Evolutionary conservation across 768 basidiomycete genomes (phyloP).

Genomic region (Tulasnella sp.): DNA sequence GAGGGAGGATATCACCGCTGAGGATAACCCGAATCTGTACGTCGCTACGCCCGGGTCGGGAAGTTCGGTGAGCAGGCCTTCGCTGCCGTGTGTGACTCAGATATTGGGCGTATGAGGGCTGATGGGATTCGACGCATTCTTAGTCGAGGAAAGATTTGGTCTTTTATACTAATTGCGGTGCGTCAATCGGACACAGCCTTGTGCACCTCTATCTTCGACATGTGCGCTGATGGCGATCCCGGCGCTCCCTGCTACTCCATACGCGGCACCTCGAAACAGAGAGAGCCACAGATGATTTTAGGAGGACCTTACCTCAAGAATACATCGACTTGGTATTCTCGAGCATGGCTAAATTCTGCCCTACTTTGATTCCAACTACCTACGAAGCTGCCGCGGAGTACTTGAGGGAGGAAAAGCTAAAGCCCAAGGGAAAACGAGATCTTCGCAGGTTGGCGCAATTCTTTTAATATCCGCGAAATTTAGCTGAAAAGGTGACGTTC

Average conservation of each 20-base stretch:
- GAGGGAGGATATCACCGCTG: background rate
- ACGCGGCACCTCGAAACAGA: background rate
- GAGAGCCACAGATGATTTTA: background rate
- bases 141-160: conserved; percentile 17
- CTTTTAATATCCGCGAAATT: background rate
- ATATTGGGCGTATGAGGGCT: background rate
- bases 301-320: conserved; percentile 1
- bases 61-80: conserved; percentile 4
- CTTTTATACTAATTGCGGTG: conserved; percentile 22
- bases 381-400: conserved; percentile 20
- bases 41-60: conserved; percentile 21
- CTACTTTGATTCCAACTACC: conserved; percentile 22
- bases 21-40: conserved; percentile 17
- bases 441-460: background rate
- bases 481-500: background rate
- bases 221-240: background rate
- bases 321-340: conserved; percentile 20
- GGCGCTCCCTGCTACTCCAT: background rate
- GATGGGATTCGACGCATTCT: background rate
- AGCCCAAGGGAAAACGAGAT: conserved; percentile 24
- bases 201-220: too few species aligned
- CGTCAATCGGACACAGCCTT: background rate
- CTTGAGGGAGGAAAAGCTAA: conserved; percentile 22
- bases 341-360: conserved; percentile 26
- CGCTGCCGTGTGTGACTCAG: background rate